Base-by-base conservation (phyloP, 2,329 filamentous ascomycete species). In the Corynespora cassiicola region DNA sequence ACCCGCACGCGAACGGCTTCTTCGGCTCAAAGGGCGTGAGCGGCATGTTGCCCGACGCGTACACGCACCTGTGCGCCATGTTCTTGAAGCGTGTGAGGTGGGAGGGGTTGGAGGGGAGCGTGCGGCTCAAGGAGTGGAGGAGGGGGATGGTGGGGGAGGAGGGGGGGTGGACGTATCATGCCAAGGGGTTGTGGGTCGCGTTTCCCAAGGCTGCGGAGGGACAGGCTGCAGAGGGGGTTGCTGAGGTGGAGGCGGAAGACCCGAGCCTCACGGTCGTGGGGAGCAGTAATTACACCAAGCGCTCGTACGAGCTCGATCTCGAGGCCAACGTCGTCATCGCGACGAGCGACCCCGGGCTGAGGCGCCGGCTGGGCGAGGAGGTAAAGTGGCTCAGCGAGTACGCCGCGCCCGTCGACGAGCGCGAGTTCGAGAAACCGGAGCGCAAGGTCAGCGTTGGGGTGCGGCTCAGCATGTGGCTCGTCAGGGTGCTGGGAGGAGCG, bases 151-250 rank as follows among this genome's bases (percentile, higher is more conserved):
- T 95, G 2, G 87, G 87, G 12, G 80, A 90, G 55, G 84, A 87
- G 0, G 88, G 77, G 1, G 92, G 90, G 1, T 99, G 95, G 94
- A 96, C 92, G 0, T 99, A 99, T 68, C 94, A 99, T 59, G 94
- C 94, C 31, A 99, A 99, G 70, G 94, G 94, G 0, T 76, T 97
- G 2, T 97, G 92, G 92, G 78, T 96, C 17, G 89, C 88, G 0
- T 75, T 92, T 37, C 81, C 86, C 0, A 12, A 22, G 7, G 9
- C 21, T 24, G 25, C 32, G 11, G 11, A 3, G 12, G 74, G 76
- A 2, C 79, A 0, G 82, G 27, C 20, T 2, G 6, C 14, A 24
- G 35, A 20, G 7, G 18, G 19, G 5, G 74, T 77, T 2, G 80
- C 86, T 31, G 87, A 8, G 3, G 24, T 31, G 19, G 74, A 77